A percentile compares a stretch with the other conserved stretches of the same genome.
Evolutionary conservation across 352 stramenopile species (phyloP).

Genomic region (Globisporangium alternatum): DNA sequence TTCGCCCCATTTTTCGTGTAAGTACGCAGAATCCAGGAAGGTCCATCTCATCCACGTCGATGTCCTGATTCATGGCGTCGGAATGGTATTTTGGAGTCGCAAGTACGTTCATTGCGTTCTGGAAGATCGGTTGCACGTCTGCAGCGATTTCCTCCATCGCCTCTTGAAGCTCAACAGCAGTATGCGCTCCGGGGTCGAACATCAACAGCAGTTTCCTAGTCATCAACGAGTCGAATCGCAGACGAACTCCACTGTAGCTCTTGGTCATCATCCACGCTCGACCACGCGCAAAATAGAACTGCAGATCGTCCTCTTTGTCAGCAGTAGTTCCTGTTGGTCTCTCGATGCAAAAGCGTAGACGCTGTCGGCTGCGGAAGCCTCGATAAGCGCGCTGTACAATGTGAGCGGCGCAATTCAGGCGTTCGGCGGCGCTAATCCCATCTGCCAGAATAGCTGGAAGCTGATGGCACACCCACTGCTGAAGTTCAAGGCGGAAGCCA

Average conservation of each 20-base stretch:
- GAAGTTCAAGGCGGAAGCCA: constrained; percentile 19
- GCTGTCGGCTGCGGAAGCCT: constrained; percentile 15
- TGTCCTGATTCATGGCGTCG: constrained; percentile 18
- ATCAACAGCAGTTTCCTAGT: constrained; percentile 47
- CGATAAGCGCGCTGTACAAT: constrained; percentile 33
- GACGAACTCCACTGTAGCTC: neutral
- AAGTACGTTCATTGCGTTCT: constrained; percentile 18
- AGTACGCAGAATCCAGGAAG: constrained; percentile 37
- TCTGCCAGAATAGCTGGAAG: constrained; percentile 35
- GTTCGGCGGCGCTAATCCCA: constrained; percentile 25
- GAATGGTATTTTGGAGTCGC: constrained; percentile 3
- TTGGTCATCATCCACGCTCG: constrained; percentile 39
- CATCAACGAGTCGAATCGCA: constrained; percentile 41
- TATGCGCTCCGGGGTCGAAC: constrained; percentile 31
- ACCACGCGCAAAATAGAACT: constrained; percentile 40
- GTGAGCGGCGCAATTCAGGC: constrained; percentile 23
- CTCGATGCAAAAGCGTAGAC: constrained; percentile 22
- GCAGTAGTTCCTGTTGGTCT: neutral
- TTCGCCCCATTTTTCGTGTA: constrained; percentile 42
- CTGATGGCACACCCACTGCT: constrained; percentile 35
- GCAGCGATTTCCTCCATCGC: constrained; percentile 30
- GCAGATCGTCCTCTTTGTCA: constrained; percentile 10
- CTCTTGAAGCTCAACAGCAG: constrained; percentile 23
- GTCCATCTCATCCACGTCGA: constrained; percentile 56
- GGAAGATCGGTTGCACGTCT: constrained; percentile 35